A percentile compares a stretch with the other conserved stretches of the same genome.
Evolutionary conservation across 2,329 filamentous ascomycete species (phyloP).

Genomic region (Juglanconis oblonga): DNA sequence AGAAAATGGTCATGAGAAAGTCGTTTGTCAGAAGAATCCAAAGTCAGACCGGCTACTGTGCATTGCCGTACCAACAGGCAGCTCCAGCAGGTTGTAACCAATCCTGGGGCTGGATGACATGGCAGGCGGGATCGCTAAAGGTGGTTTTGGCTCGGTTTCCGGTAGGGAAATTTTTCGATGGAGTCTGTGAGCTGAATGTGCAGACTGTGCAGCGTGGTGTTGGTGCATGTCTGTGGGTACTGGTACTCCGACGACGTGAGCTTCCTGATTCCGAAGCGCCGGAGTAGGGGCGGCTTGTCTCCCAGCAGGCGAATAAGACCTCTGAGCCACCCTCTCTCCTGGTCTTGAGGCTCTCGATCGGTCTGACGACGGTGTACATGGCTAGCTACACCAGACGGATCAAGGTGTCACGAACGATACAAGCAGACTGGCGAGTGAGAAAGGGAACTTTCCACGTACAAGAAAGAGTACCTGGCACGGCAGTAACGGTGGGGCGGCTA

Average conservation of each 20-base stretch:
- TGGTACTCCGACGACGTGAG: constrained; percentile 5
- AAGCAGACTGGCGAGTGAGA: neutral
- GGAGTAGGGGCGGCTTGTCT: constrained; percentile 11
- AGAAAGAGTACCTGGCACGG: constrained; percentile 1
- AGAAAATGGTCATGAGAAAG: constrained; percentile 17
- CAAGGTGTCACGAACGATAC: constrained; percentile 2
- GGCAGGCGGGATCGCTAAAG: constrained; percentile 18
- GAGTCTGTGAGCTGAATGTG: constrained; percentile 19
- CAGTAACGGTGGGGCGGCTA: constrained; percentile 21
- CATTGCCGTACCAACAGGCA: constrained; percentile 21
- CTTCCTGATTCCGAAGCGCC: constrained; percentile 17
- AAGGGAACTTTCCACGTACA: neutral
- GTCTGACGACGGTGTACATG: constrained; percentile 12
- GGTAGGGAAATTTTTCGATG: constrained; percentile 17
- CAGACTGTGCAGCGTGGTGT: constrained; percentile 15
- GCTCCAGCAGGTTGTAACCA: constrained; percentile 17
- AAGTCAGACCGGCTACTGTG: constrained; percentile 9
- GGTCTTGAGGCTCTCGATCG: constrained; percentile 6
- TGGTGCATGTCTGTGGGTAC: constrained; percentile 8
- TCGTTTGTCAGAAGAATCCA: constrained; percentile 17
- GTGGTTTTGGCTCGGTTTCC: constrained; percentile 16
- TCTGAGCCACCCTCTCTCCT: neutral
- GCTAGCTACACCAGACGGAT: constrained; percentile 4
- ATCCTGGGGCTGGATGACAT: constrained; percentile 18
- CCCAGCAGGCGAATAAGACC: constrained; percentile 14